A percentile compares a stretch with the other conserved stretches of the same genome.
Conservation (phyloP, 2,329 filamentous ascomycete genomes). For the Colletotrichum lupini region DNA sequence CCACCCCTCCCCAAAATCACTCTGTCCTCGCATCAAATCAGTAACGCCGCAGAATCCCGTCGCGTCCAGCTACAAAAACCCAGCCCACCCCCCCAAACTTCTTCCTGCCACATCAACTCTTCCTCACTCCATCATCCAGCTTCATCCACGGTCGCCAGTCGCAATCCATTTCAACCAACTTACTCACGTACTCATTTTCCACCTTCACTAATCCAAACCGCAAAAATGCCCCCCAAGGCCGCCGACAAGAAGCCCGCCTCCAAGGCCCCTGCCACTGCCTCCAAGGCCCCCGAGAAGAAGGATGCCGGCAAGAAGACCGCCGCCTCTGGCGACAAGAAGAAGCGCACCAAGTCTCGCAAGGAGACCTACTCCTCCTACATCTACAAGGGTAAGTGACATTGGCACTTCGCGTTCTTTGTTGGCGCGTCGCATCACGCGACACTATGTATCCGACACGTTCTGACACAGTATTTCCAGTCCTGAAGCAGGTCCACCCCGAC, state of each 20-base stretch:
- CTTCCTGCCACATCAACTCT: constrained; percentile 59
- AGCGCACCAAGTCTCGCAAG: constrained; percentile 99
- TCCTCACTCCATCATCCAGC: constrained; percentile 48
- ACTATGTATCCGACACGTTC: not conserved
- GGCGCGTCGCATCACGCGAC: not conserved
- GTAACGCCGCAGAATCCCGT: constrained; percentile 62
- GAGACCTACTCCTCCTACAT: constrained; percentile 99
- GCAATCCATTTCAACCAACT: constrained; percentile 29
- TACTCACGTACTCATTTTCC: constrained; percentile 22
- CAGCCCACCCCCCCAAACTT: constrained; percentile 62
- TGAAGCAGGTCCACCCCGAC: constrained; percentile 99
- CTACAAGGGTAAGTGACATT: constrained; percentile 84
- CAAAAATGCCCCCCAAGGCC: constrained; percentile 96
- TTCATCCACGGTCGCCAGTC: constrained; percentile 41
- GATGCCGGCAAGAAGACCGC: constrained; percentile 99
- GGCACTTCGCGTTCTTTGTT: not conserved
- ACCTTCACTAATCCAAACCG: constrained; percentile 23
- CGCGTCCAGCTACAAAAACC: constrained; percentile 72
- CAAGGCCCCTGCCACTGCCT: constrained; percentile 87
- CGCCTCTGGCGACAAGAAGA: constrained; percentile 98
- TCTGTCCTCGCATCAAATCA: constrained; percentile 57
- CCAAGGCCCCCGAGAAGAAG: constrained; percentile 90
- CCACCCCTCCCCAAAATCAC: constrained; percentile 42
- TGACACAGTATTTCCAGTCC: constrained; percentile 68
- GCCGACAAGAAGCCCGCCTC: constrained; percentile 99